Conservation (phyloP, 805 yeast species). For the Starmerella davenportii region DNA sequence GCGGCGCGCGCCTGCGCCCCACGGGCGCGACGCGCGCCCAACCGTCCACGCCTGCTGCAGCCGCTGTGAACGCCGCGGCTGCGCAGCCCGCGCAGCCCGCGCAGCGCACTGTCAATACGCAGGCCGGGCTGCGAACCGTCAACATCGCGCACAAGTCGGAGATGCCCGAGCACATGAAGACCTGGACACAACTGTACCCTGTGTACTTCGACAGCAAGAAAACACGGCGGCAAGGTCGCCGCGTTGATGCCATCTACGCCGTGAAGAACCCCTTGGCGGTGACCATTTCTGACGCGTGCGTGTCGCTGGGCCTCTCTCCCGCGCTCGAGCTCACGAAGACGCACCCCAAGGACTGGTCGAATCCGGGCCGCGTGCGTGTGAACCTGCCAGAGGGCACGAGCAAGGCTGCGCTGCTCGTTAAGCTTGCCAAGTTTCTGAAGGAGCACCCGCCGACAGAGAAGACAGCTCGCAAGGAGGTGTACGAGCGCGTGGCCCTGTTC, state of each 20-base stretch:
- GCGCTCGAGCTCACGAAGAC: constrained; percentile 46
- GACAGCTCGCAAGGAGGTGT: constrained; percentile 27
- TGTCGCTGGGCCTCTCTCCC: constrained; percentile 24
- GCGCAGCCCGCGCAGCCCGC: constrained; percentile 37
- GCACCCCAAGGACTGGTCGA: constrained; percentile 95
- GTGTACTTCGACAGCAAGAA: constrained; percentile 74
- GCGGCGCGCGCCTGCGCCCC: constrained; percentile 13
- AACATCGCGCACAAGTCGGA: constrained; percentile 33
- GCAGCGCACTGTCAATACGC: neutral
- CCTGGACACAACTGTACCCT: constrained; percentile 68
- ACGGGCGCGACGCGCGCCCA: constrained; percentile 4
- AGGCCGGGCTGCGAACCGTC: neutral
- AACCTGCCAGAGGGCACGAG: constrained; percentile 29
- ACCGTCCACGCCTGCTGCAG: constrained; percentile 1
- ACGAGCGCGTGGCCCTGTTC: constrained; percentile 16
- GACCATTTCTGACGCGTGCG: constrained; percentile 53
- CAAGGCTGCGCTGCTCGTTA: constrained; percentile 48
- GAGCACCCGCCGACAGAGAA: constrained; percentile 50
- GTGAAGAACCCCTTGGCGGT: constrained; percentile 79
- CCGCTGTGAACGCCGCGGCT: constrained; percentile 36
- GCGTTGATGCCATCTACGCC: constrained; percentile 50
- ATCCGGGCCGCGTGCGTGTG: constrained; percentile 88
- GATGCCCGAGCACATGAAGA: constrained; percentile 39
- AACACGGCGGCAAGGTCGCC: constrained; percentile 63
- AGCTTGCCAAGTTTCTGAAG: constrained; percentile 43